Base-by-base conservation (phyloP, 1,139 yeast species). In the Taphrina pruni region DNA sequence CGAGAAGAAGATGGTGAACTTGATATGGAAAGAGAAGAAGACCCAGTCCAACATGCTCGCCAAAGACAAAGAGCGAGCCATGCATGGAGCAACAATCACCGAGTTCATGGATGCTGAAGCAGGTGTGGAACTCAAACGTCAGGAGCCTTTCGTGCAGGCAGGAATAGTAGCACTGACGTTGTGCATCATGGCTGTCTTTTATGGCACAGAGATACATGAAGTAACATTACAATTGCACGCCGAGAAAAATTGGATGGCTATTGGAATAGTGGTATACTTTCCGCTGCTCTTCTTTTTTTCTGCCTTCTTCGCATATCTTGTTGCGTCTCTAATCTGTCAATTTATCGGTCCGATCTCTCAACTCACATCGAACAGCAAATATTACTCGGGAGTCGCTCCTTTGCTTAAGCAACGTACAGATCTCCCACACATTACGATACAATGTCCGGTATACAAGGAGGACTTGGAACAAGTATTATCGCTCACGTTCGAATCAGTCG, bases 271-370 rank as follows among this genome's bases (percentile, higher is more conserved):
- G 17, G 52, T 62, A 46, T 70, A 70, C 61, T 41, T 70, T 12
- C 71, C 71, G 8, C 57, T 65, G 17, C 62, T 67, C 57, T 46
- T 61, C 55, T 56, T 67, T 58, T 60, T 70, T 35, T 67, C 69
- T 20, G 57, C 62, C 32, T 70, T 70, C 58, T 70, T 70, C 36
- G 58, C 60, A 20, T 57, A 67, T 51, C 70, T 70, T 55, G 68
- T 67, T 14, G 54, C 70, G 21, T 55, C 55, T 21, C 48, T 64
- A 6, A 46, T 64, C 35, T 48, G 62, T 32, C 73, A 70, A 55
- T 60, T 70, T 21, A 21, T 71, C 48, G 73, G 73, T 11, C 73
- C 73, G 8, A 71, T 71, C 38, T 56, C 72, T 14, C 73, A 71
- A 48, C 52, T 71, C 54, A 57, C 43, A 21, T 17, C 67, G 46